Percentiles rank a stretch among this genome's conserved stretches.
These are phyloP conservation scores for Whalleya microplaca DNA, from an alignment of 2,329 filamentous ascomycete genomes.

Conservation along the genomic window DNA sequence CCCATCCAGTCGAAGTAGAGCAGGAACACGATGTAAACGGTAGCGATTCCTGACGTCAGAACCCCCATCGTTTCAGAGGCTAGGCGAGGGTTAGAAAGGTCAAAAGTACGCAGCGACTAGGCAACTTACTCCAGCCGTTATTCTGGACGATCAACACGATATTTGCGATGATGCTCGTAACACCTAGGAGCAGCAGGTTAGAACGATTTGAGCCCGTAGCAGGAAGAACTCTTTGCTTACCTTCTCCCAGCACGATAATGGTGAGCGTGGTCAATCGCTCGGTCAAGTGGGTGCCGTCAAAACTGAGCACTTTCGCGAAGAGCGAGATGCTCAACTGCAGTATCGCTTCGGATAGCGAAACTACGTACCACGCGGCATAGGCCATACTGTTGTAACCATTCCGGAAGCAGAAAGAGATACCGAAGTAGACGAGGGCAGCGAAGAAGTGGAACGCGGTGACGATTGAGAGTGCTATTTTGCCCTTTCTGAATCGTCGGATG, in stretches of 20 bases:
- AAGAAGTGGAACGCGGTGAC: slow-evolving; percentile 41
- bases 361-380: slow-evolving; percentile 54
- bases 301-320: slow-evolving; percentile 59
- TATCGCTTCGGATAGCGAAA: slow-evolving; percentile 58
- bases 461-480: slow-evolving; percentile 38
- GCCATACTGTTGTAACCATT: slow-evolving; percentile 36
- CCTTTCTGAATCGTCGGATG: slow-evolving; percentile 42
- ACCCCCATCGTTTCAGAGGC: slow-evolving; percentile 44
- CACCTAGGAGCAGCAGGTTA: not conserved
- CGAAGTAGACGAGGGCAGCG: slow-evolving; percentile 44
- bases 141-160: slow-evolving; percentile 53
- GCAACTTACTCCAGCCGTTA: slow-evolving; percentile 28
- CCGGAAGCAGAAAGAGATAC: slow-evolving; percentile 43
- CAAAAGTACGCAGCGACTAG: too few species aligned
- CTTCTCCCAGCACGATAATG: slow-evolving; percentile 51
- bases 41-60: slow-evolving; percentile 41
- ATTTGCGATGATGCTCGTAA: slow-evolving; percentile 52
- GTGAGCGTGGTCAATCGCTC: slow-evolving; percentile 67
- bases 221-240: slow-evolving; percentile 6
- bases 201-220: too few species aligned
- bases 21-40: slow-evolving; percentile 48
- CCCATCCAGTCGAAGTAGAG: slow-evolving; percentile 64
- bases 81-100: slow-evolving; percentile 8
- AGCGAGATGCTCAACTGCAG: slow-evolving; percentile 57
- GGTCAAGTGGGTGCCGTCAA: slow-evolving; percentile 65